Evolutionary conservation across 2,329 filamentous ascomycete genomes (phyloP).

Genomic region (Paecilomyces dactylethromorphus): DNA sequence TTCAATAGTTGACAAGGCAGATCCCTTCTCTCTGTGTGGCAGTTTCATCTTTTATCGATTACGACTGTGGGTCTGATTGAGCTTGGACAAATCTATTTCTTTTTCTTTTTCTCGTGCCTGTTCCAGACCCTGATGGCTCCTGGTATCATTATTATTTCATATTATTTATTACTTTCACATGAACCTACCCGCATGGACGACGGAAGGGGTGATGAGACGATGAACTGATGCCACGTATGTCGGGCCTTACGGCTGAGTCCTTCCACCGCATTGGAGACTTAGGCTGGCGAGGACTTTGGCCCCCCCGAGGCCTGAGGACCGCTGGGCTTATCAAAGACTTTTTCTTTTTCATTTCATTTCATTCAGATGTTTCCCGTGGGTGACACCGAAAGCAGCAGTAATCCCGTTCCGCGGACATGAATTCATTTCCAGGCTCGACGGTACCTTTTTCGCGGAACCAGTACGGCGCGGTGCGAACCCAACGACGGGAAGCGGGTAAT

Average conservation of each 20-base stretch:
- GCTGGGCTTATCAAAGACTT: too few species aligned
- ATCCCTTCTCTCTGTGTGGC: neutral
- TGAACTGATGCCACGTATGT: neutral
- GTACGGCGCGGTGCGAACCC: neutral
- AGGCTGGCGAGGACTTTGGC: neutral
- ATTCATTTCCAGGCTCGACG: neutral
- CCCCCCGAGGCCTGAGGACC: neutral
- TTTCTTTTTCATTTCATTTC: too few species aligned
- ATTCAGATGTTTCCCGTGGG: neutral
- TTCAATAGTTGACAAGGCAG: constrained; percentile 2
- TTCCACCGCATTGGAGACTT: neutral
- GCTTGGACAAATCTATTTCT: neutral
- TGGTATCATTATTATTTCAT: neutral
- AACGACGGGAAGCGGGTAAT: neutral
- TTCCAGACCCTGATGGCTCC: neutral
- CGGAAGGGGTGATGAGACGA: neutral
- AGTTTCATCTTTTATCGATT: neutral
- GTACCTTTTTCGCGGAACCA: neutral
- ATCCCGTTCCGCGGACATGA: neutral
- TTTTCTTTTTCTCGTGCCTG: neutral
- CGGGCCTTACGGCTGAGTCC: neutral
- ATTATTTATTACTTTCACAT: neutral
- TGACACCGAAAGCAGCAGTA: neutral
- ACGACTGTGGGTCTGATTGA: neutral
- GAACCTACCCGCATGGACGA: neutral